Base-by-base conservation (phyloP, 345 rosid species). In the Firmiana major region DNA sequence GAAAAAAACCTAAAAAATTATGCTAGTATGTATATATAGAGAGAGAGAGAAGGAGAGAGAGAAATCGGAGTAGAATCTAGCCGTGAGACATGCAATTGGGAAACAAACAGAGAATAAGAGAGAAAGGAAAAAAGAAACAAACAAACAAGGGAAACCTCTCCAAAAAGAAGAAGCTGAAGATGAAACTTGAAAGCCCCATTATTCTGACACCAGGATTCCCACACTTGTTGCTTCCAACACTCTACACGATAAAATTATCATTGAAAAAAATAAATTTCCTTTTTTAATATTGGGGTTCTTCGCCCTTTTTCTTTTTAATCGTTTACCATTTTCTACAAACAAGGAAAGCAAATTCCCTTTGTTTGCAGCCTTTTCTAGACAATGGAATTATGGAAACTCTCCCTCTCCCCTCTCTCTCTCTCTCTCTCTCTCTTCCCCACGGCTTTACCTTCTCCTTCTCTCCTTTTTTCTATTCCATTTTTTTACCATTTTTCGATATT, bases 151-250 rank as follows among this genome's bases (percentile, higher is more conserved):
- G 12, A 17, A 6, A 22, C 4, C n/a, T 16, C 11, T 9, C 17
- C 48, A 5, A 58, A 3, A 40, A 19, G 49, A 36, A 64, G 21
- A 19, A 34, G 45, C 12, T 51, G 6, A 5, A 55, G 45, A 11
- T 43, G n/a, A n/a, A n/a, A n/a, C n/a, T n/a, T n/a, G 11, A 43
- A 43, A 8, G 4, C 49, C 49, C 59, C 66, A 66, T 6, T 51
- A 9, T 38, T 78, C 84, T 85, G 84, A 82, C 79, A 83, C n/a
- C 75, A 81, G 74, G 85, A 82, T 78, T 85, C 85, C 82, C 84
- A 78, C 75, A 79, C 88, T 76, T 77, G 81, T 59, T 74, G 70
- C 84, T 77, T 81, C 73, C 80, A 71, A 74, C 83, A 77, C 86
- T 75, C 77, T 75, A 79, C 63, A 85, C 80, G 80, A 83, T 81